Evolutionary conservation across 768 basidiomycete genomes (phyloP).

Genomic region (Rubroboletus pulcherrimus): DNA sequence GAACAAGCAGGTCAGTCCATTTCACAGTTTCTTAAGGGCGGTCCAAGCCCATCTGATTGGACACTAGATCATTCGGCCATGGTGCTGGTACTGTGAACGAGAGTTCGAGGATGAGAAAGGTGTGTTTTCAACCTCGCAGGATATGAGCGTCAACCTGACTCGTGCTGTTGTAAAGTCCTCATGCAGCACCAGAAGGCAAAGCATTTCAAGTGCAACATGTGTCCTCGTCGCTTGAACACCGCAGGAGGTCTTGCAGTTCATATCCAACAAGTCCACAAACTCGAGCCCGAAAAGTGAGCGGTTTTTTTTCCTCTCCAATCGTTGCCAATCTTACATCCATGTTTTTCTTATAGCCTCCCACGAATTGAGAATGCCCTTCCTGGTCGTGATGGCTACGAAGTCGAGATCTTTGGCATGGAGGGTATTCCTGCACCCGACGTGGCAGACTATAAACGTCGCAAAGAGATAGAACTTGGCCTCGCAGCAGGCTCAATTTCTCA

Average conservation of each 20-base stretch:
- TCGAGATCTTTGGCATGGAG: slow-evolving; percentile 99
- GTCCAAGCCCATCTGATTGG: background rate
- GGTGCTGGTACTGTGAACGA: slow-evolving; percentile 99
- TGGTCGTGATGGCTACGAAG: slow-evolving; percentile 95
- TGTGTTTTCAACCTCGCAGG: slow-evolving; percentile 28
- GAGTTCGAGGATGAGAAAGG: slow-evolving; percentile 99
- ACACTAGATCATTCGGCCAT: slow-evolving; percentile 73
- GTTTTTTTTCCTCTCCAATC: background rate
- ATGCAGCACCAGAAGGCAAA: slow-evolving; percentile 99
- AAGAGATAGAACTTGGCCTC: slow-evolving; percentile 90
- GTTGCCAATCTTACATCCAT: slow-evolving; percentile 9
- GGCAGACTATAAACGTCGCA: slow-evolving; percentile 93
- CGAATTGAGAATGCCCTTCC: slow-evolving; percentile 96
- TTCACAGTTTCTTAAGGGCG: too few relatives aligned
- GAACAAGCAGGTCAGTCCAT: slow-evolving; percentile 42
- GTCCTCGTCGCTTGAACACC: slow-evolving; percentile 92
- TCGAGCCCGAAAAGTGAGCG: slow-evolving; percentile 78
- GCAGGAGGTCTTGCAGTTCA: slow-evolving; percentile 98
- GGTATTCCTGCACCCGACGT: slow-evolving; percentile 93
- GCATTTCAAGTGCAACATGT: slow-evolving; percentile 97
- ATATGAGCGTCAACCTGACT: background rate
- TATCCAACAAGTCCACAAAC: slow-evolving; percentile 97
- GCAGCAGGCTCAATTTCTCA: slow-evolving; percentile 78
- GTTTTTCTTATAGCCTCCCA: slow-evolving; percentile 47
- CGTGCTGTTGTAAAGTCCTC: slow-evolving; percentile 54